Evolutionary conservation across 495 filamentous ascomycete genomes (phyloP), one percentile per base, ranked within the genome.

Genomic region (Hypoxylon trugodes): DNA sequence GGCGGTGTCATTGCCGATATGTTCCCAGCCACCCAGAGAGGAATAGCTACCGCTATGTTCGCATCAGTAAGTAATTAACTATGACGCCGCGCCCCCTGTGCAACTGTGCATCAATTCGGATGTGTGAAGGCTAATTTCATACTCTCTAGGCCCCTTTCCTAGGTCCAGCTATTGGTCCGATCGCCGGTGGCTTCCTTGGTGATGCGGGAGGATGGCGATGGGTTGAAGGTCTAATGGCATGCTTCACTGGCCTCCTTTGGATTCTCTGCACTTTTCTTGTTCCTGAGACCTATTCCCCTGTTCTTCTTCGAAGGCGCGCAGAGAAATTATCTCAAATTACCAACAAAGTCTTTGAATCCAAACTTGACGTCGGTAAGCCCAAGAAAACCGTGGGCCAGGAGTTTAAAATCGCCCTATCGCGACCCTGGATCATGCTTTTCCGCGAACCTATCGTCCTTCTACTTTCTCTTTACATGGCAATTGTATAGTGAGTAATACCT

Each of bases 381-480:
- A 73, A 87, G 41, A 69, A 78, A 38, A 75, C 74, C 2, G 43
- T 79, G 6, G 21, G 59, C 4, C 72, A 81, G 41, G 79, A 85
- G 43, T 74, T 84, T 66, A 76, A 74, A 40, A 73, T 74, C 9
- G 74, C 81, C 8, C 69, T 86, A 0, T 84, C 87, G 28, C 82
- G 92, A 6, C 93, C 93, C 0, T 89, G 93, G 69, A 76, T 89
- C 21, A 82, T 98, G 10, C 82, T 98, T 26, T 79, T 88, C 48
- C 70, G 86, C 49, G 94, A 97, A 75, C 91, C 90, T 16, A 97
- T 97, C 81, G 89, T 91, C 40, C 73, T 92, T 40, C 82, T 90
- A 41, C 82, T 91, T 5, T 92, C 90, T 65, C 77, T 92, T 9
- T 90, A 93, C 67, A 70, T 90, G 24, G 90, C 92, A 15, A 84